These are phyloP conservation scores for Chlamydomonas reinhardtii DNA, from an alignment of 163 green algal species.

Conservation along the genomic window DNA sequence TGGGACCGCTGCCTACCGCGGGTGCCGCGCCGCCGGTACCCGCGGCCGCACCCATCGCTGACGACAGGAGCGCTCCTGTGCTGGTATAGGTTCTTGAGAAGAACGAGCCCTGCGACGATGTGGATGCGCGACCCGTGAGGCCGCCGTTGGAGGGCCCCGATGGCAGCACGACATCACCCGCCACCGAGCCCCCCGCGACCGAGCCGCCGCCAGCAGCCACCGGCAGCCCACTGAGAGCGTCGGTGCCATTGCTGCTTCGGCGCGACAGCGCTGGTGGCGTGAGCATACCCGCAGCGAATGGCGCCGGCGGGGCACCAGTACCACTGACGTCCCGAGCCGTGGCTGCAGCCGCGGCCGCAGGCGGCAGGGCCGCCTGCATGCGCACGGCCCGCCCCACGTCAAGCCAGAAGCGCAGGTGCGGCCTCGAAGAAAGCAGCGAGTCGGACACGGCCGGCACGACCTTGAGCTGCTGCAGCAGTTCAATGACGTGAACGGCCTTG, in stretches of 20 bases:
- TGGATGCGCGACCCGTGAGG: not conserved
- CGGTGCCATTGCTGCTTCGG: constrained; percentile 24
- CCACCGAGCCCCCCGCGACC: not conserved
- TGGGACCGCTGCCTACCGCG: no score
- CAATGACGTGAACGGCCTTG: constrained; percentile 75
- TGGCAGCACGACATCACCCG: not conserved
- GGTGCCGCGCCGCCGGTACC: not conserved
- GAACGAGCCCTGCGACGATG: constrained; percentile 11
- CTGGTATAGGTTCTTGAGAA: constrained; percentile 45
- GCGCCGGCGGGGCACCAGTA: not conserved
- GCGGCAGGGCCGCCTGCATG: not conserved
- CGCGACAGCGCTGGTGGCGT: not conserved
- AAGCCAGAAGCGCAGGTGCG: constrained; percentile 37
- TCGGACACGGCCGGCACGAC: constrained; percentile 46
- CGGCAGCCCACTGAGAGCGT: not conserved
- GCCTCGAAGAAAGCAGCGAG: constrained; percentile 16
- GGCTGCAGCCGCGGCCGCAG: not conserved
- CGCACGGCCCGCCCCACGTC: constrained; percentile 13
- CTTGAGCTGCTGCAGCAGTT: constrained; percentile 59
- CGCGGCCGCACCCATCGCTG: not conserved
- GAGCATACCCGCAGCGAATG: not conserved
- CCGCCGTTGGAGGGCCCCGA: no score
- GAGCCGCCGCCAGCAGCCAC: not conserved
- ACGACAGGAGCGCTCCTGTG: constrained; percentile 36
- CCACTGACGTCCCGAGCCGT: not conserved